phyloP scores from a whole-genome alignment of 225 moss, liverwort and hornwort species.

The Physcomitrellopsis africana region DNA sequence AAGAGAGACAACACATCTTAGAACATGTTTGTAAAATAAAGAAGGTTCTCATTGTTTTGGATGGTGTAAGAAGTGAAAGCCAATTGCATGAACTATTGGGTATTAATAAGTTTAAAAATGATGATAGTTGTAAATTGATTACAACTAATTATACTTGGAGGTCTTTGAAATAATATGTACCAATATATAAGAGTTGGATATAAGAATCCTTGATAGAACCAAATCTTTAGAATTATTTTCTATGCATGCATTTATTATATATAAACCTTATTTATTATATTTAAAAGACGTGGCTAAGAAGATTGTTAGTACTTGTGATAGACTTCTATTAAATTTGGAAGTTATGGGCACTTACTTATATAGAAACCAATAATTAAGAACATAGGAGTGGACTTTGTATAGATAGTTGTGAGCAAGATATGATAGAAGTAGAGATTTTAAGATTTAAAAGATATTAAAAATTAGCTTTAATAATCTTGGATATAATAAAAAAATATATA shows the following conservation, averaged over 20 bases:
- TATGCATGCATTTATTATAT: too few relatives aligned
- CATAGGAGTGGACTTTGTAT: conserved; percentile 15
- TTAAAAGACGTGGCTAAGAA: not conserved
- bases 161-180: too few relatives aligned
- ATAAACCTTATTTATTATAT: not conserved
- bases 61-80: not conserved
- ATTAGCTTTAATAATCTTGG: conserved; percentile 1
- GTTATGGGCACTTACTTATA: not conserved
- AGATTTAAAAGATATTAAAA: conserved; percentile 18
- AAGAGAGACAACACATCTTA: not conserved
- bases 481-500: not conserved
- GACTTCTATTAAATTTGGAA: conserved; percentile 24
- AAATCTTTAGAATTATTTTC: conserved; percentile 8
- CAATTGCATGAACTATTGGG: conserved; percentile 17
- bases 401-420: conserved; percentile 3
- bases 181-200: too few relatives aligned
- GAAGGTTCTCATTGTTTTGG: conserved; percentile 12
- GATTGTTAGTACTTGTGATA: conserved; percentile 17
- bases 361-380: not conserved
- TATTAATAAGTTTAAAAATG: not conserved
- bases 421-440: conserved; percentile 9
- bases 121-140: not conserved
- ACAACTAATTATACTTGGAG: too few relatives aligned
- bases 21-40: not conserved
- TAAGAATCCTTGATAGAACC: too few relatives aligned